Evolutionary conservation across 192 early-diverging fungal genomes (phyloP), one percentile per base, ranked within the genome.

Genomic region (Coemansia sp.): DNA sequence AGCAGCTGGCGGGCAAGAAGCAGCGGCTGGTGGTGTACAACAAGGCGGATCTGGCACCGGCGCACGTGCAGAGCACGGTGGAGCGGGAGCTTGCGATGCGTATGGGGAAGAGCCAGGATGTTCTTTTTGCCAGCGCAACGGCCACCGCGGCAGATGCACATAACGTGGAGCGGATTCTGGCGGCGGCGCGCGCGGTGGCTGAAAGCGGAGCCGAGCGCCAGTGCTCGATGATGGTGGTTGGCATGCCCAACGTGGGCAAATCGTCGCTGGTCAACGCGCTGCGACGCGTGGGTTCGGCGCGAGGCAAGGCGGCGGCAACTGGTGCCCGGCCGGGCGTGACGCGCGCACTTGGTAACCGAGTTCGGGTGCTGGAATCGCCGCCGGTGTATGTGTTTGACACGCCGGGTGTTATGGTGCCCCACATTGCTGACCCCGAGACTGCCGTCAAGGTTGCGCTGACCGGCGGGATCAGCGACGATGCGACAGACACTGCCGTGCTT

Each of bases 231-330:
- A 91, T 98, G 79, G 86, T 98, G 2, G 91, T 97, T 4, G 96
- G 96, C 6, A 90, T 96, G 87, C 96, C 96, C 6, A 98, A 98
- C 81, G 96, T 98, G 56, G 96, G 96, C 10, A 98, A 98, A 70
- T 95, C 93, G 1, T 91, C 94, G 23, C 65, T 98, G 54, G 93
- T 96, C 64, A 98, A 98, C 68, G 85, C 93, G 2, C 73, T 98
- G 62, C 84, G 96, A 37, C 75, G 89, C 48, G 71, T 92, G 12
- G 94, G 95, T 13, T 83, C 92, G 7, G 92, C 89, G 67, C 61
- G 60, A 37, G 87, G 89, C 5, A 97, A 96, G 76, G 94, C 91
- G 10, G 92, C 91, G 10, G 82, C 78, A 12, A 95, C 95, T 4
- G 95, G 94, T 0, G 90, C 90, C 6, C 85, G 87, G 43, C 94